Evolutionary conservation across 148 eudicot genomes (phyloP).

Genomic region (Arbutus unedo): DNA sequence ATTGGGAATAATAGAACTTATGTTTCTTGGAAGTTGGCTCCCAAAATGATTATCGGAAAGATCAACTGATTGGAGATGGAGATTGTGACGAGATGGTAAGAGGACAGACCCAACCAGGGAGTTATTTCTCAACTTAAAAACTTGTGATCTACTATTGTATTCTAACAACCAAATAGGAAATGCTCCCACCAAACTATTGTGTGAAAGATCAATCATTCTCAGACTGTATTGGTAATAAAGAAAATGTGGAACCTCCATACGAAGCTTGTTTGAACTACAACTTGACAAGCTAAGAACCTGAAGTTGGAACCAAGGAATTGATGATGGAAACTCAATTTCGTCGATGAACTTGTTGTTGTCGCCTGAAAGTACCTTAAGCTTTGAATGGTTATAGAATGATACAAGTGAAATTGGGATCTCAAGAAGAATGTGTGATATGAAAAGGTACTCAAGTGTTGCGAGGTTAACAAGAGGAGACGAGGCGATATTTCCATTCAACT

Average conservation of each 20-base stretch:
- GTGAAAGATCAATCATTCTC: neutral
- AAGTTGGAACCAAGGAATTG: conserved; percentile 1
- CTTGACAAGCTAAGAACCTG: neutral
- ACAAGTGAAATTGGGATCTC: neutral
- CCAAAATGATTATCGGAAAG: neutral
- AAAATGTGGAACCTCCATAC: neutral
- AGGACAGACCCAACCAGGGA: neutral
- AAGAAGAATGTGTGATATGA: neutral
- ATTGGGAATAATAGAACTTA: neutral
- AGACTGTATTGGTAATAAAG: neutral
- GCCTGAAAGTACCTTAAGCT: neutral
- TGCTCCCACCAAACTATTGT: neutral
- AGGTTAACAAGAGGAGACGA: conserved; percentile 3
- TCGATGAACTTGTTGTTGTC: neutral
- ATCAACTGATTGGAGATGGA: neutral
- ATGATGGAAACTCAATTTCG: neutral
- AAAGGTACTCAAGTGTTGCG: neutral
- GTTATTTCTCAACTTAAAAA: neutral
- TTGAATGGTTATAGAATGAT: conserved; percentile 9
- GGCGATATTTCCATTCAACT: neutral
- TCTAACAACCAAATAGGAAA: conserved; percentile 21
- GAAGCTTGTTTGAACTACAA: neutral
- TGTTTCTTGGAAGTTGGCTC: neutral
- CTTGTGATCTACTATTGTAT: neutral
- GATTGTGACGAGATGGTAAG: neutral